Conservation (phyloP, 805 yeast genomes). For the Wickerhamiella lipophila region DNA sequence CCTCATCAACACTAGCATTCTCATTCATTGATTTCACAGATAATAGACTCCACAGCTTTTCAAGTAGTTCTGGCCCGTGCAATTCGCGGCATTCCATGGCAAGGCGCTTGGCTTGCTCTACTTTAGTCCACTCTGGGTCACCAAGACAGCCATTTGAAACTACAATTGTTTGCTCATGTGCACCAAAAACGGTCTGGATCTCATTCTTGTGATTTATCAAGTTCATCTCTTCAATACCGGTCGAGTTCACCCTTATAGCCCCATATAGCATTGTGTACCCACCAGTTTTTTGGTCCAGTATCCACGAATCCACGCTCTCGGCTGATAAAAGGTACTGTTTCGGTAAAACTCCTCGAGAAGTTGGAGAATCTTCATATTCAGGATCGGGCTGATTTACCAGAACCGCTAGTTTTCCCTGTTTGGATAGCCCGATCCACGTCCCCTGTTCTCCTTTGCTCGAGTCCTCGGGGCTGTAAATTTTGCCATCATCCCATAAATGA, state of each 20-base stretch:
- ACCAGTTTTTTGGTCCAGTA: slow-evolving; percentile 14
- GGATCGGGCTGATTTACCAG: slow-evolving; percentile 61
- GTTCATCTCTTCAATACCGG: not conserved
- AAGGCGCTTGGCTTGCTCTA: slow-evolving; percentile 39
- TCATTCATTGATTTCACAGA: slow-evolving; percentile 32
- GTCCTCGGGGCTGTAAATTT: slow-evolving; percentile 58
- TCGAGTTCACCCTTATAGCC: slow-evolving; percentile 3
- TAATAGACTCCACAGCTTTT: slow-evolving; percentile 43
- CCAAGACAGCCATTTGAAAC: slow-evolving; percentile 55
- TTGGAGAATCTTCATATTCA: slow-evolving; percentile 17
- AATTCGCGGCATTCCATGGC: slow-evolving; percentile 21
- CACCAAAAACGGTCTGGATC: not conserved
- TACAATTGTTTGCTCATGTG: slow-evolving; percentile 35
- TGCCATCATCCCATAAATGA: slow-evolving; percentile 31
- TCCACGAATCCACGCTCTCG: slow-evolving; percentile 11
- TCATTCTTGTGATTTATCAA: not conserved
- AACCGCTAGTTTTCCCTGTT: slow-evolving; percentile 52
- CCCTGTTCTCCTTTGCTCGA: slow-evolving; percentile 64
- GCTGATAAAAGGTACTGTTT: slow-evolving; percentile 33
- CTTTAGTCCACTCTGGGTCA: slow-evolving; percentile 62
- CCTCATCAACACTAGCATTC: slow-evolving; percentile 28
- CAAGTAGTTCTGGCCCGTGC: slow-evolving; percentile 30
- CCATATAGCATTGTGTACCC: slow-evolving; percentile 26
- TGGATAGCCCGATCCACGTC: slow-evolving; percentile 77
- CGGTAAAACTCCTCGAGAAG: slow-evolving; percentile 43